Conservation (phyloP, 768 basidiomycete species). For the Collybia sordida region DNA sequence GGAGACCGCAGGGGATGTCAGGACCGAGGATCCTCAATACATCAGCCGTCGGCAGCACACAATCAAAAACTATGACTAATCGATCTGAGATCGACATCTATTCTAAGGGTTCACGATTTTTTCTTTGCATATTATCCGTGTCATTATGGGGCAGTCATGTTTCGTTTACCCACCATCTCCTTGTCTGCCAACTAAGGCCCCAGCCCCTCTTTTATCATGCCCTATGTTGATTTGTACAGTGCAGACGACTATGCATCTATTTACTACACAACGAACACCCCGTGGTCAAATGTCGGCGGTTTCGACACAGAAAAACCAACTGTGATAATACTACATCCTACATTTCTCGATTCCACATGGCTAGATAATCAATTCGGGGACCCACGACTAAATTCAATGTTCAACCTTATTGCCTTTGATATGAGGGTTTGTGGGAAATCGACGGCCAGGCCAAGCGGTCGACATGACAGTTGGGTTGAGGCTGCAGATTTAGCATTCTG, state of each 20-base stretch:
- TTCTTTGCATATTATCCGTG: not conserved
- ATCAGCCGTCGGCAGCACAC: not conserved
- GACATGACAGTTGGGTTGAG: conserved; percentile 75
- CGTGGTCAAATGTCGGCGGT: conserved; percentile 56
- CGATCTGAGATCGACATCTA: not conserved
- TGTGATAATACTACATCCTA: conserved; percentile 65
- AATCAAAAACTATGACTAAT: not conserved
- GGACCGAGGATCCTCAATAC: not conserved
- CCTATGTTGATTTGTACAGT: conserved; percentile 65
- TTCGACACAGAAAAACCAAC: conserved; percentile 69
- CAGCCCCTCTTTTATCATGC: conserved; percentile 40
- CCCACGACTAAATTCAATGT: conserved; percentile 52
- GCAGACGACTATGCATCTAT: conserved; percentile 68
- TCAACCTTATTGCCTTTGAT: conserved; percentile 78
- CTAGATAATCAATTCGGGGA: conserved; percentile 66
- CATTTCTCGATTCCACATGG: conserved; percentile 71
- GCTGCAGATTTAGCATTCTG: conserved; percentile 75
- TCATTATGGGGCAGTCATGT: not conserved
- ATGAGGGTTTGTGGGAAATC: conserved; percentile 65
- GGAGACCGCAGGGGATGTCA: not conserved
- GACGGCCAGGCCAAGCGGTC: conserved; percentile 46
- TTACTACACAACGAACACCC: conserved; percentile 69
- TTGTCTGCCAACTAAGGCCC: not conserved
- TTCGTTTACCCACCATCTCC: conserved; percentile 8
- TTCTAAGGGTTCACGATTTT: not conserved